These are phyloP conservation scores for Uronychia setigera DNA, from an alignment of 73 alveolate genomes.

Conservation along the genomic window DNA sequence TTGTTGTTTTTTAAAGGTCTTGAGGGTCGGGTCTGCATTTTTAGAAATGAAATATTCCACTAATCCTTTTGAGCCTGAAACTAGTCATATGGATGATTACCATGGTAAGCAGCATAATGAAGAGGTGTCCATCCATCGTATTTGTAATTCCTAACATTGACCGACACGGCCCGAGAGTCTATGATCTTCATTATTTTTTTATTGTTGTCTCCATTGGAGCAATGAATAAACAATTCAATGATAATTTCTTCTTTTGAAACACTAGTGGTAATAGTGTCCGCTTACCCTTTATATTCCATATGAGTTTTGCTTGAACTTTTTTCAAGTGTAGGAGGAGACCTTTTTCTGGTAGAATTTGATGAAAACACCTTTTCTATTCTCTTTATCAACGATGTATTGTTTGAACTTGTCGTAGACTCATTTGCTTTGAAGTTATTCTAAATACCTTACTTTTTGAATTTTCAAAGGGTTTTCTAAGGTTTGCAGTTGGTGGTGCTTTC, in stretches of 20 bases:
- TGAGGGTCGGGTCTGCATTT: too few relatives aligned
- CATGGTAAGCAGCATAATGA: slow-evolving; percentile 62
- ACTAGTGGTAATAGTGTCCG: background rate
- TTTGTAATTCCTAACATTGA: background rate
- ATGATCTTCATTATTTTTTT: too few relatives aligned
- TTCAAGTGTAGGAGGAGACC: background rate
- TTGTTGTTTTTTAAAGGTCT: too few relatives aligned
- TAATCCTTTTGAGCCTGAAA: too few relatives aligned
- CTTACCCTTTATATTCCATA: too few relatives aligned
- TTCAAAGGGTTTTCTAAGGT: background rate
- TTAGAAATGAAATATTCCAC: too few relatives aligned
- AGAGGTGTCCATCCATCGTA: slow-evolving; percentile 61
- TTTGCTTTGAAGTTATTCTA: background rate
- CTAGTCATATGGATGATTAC: too few relatives aligned
- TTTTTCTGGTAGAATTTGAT: background rate
- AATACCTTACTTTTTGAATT: background rate
- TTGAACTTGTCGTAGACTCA: background rate
- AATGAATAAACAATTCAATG: too few relatives aligned
- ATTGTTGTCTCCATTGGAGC: too few relatives aligned
- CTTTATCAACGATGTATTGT: background rate
- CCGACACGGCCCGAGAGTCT: too few relatives aligned
- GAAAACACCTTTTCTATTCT: background rate
- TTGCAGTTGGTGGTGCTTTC: background rate
- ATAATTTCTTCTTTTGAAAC: too few relatives aligned
- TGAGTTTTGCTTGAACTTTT: background rate